phyloP scores from a whole-genome alignment of 257 asterid genomes.

The Solanum medicagineum region DNA sequence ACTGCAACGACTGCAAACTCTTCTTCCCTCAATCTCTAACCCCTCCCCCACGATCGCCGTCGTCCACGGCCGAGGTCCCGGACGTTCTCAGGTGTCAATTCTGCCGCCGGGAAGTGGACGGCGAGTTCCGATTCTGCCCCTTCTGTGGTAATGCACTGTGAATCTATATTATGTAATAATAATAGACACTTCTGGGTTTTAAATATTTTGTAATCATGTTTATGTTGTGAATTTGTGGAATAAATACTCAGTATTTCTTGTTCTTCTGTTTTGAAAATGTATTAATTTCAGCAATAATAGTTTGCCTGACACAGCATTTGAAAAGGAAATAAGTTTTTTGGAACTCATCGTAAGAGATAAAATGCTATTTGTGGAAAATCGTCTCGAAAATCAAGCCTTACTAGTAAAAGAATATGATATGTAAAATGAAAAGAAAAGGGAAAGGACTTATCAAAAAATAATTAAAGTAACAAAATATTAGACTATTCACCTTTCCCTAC shows the following conservation, averaged over 20 bases:
- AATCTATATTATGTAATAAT: background rate
- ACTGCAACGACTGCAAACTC: slow-evolving; percentile 48
- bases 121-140: slow-evolving; percentile 58
- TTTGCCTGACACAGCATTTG: too few species aligned
- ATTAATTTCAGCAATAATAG: too few species aligned
- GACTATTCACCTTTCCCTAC: too few species aligned
- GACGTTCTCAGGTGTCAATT: slow-evolving; percentile 24
- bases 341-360: too few species aligned
- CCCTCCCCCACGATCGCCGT: slow-evolving; percentile 7
- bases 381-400: too few species aligned
- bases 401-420: too few species aligned
- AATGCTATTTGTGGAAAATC: too few species aligned
- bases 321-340: too few species aligned
- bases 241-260: background rate
- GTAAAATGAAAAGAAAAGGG: too few species aligned
- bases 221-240: background rate
- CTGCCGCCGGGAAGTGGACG: slow-evolving; percentile 45
- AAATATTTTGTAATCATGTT: background rate
- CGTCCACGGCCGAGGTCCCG: background rate
- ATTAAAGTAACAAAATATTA: too few species aligned
- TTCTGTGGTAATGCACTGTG: slow-evolving; percentile 51
- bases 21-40: slow-evolving; percentile 44
- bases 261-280: background rate
- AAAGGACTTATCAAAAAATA: too few species aligned
- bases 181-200: background rate